Evolutionary conservation across 75 land plant species (phyloP).

Genomic region (Chamaecyparis obtusa): DNA sequence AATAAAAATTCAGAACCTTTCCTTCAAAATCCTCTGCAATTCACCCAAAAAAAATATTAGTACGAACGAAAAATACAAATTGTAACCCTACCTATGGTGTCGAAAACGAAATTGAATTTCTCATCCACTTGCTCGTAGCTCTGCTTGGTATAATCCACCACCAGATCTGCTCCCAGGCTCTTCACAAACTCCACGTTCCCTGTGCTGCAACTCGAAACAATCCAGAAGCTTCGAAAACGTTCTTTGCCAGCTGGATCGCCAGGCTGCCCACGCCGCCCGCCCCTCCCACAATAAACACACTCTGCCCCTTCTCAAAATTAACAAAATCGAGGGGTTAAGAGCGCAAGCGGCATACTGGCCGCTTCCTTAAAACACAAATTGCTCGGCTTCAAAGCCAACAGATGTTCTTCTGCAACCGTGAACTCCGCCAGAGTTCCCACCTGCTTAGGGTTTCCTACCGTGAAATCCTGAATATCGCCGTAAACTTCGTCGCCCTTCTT

Average conservation of each 20-base stretch:
- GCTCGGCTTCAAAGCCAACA: slow-evolving; percentile 33
- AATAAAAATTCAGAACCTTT: no score
- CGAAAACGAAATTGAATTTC: slow-evolving; percentile 53
- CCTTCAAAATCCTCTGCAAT: no score
- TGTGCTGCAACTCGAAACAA: slow-evolving; percentile 46
- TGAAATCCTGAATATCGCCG: slow-evolving; percentile 30
- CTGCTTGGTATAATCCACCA: slow-evolving; percentile 46
- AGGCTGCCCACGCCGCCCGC: slow-evolving; percentile 53
- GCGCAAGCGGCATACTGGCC: slow-evolving; percentile 46
- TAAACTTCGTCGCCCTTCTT: slow-evolving; percentile 54
- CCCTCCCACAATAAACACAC: slow-evolving; percentile 37
- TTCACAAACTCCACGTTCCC: slow-evolving; percentile 44
- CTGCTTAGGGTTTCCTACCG: slow-evolving; percentile 27
- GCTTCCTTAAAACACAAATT: slow-evolving; percentile 40
- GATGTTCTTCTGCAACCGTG: slow-evolving; percentile 45
- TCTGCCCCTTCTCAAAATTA: slow-evolving; percentile 32
- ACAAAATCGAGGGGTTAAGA: slow-evolving; percentile 33
- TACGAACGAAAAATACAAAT: not conserved
- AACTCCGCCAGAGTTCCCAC: slow-evolving; percentile 45
- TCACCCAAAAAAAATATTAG: no score
- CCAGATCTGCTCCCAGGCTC: slow-evolving; percentile 48
- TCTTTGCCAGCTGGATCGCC: slow-evolving; percentile 50
- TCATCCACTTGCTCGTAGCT: slow-evolving; percentile 35
- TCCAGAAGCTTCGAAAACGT: slow-evolving; percentile 40
- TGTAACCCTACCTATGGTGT: slow-evolving; percentile 40